Base-by-base conservation (phyloP, 352 stramenopile species). In the Chrysophaeum taylorii region DNA sequence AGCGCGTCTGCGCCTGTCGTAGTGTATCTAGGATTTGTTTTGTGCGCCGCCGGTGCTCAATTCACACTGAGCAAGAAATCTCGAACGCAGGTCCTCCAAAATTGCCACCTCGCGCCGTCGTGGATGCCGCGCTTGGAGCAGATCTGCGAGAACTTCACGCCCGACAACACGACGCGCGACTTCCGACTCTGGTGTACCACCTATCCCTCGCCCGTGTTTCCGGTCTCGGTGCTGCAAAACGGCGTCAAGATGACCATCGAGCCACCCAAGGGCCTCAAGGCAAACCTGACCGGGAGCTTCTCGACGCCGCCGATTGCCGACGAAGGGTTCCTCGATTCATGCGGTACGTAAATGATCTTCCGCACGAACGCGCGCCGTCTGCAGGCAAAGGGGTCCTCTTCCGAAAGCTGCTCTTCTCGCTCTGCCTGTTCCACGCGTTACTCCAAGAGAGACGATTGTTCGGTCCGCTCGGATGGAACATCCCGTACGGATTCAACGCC, bases 401-500 rank as follows among this genome's bases (percentile, higher is more conserved):
- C 86, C 87, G 93, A 33, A 94, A 92, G 64, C 73, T 97, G 33
- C 79, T 95, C 9, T 85, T 85, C 38, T 86, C 87, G 0, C 81
- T 97, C 25, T 84, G 84, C 2, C 94, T 96, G 64, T 97, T 97
- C 78, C 91, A 97, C 73, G 90, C 91, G 0, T 89, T 94, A 61
- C 88, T 96, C 37, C 75, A 78, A 77, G 91, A 97, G 75, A 79
- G 91, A 31, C 83, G 89, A 37, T 96, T 97, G 68, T 97, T 96
- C 68, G 91, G 91, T 0, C 81, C 91, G 18, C 78, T 96, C 0
- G 91, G 91, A 2, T 97, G 91, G 91, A 97, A 97, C 72, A 96
- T 96, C 75, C 83, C 84, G n/a, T 98, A 97, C 81, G 92, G 96
- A 64, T 97, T 97, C 67, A 97, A 98, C 74, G 91, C 97, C 71